Evolutionary conservation across 768 basidiomycete genomes (phyloP).

Genomic region (Leccinum barrowsii): DNA sequence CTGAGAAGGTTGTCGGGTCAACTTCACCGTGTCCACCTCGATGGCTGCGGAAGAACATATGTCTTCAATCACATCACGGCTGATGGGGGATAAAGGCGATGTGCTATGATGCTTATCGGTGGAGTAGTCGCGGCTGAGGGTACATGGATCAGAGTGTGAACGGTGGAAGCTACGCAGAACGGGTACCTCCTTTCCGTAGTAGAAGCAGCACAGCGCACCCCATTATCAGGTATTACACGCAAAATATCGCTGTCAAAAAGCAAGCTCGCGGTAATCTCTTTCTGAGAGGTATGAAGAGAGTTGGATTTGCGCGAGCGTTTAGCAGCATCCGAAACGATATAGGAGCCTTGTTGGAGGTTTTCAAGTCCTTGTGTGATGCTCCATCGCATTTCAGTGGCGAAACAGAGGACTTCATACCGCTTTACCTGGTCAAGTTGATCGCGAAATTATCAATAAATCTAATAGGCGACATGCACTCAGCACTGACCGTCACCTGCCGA

Average conservation of each 20-base stretch:
- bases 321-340: constrained; percentile 11
- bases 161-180: neutral
- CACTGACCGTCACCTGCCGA: constrained; percentile 24
- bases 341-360: constrained; percentile 17
- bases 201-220: neutral
- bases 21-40: neutral
- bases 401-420: constrained; percentile 30
- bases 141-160: neutral
- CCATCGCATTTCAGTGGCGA: constrained; percentile 27
- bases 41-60: constrained; percentile 1
- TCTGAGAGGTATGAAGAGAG: neutral
- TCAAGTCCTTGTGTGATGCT: constrained; percentile 3
- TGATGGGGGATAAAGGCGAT: constrained; percentile 19
- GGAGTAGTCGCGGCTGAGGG: constrained; percentile 2
- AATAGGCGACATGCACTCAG: neutral
- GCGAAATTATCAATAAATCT: neutral
- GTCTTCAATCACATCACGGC: constrained; percentile 17
- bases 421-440: constrained; percentile 15
- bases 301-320: neutral
- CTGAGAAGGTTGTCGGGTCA: neutral
- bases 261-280: neutral
- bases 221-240: constrained; percentile 15
- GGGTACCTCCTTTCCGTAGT: constrained; percentile 3
- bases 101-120: neutral
- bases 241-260: constrained; percentile 16